Evolutionary conservation across 208 protist genomes (phyloP).

Genomic region (Leishmania martiniquensis): DNA sequence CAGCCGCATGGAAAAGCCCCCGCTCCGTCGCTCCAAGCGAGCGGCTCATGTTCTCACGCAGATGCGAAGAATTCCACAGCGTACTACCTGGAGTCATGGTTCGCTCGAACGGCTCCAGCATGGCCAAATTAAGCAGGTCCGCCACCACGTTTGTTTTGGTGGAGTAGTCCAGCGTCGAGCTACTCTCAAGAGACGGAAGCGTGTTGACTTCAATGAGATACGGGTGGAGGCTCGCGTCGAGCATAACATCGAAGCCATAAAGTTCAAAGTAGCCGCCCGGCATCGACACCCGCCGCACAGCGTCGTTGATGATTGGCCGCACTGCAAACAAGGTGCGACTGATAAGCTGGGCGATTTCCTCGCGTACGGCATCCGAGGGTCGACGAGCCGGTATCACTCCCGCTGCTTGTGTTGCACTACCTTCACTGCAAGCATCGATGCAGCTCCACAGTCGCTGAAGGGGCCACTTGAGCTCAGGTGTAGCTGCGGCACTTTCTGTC

Average conservation of each 20-base stretch:
- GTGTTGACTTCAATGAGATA: constrained; percentile 93
- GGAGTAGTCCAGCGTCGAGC: constrained; percentile 84
- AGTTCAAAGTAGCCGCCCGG: constrained; percentile 85
- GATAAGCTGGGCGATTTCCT: constrained; percentile 73
- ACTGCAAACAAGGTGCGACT: constrained; percentile 72
- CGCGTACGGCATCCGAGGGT: constrained; percentile 48
- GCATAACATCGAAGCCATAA: constrained; percentile 93
- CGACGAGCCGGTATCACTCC: not conserved
- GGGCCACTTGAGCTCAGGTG: constrained; percentile 71
- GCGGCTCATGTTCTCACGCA: constrained; percentile 10
- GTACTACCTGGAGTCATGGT: constrained; percentile 9
- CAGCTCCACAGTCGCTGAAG: constrained; percentile 65
- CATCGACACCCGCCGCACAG: constrained; percentile 24
- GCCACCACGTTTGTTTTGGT: constrained; percentile 90
- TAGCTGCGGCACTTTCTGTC: not conserved
- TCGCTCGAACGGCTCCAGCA: constrained; percentile 82
- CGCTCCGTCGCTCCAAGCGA: not conserved
- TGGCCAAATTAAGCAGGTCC: constrained; percentile 86
- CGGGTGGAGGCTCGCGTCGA: constrained; percentile 73
- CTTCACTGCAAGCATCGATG: constrained; percentile 33
- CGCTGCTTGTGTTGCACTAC: not conserved
- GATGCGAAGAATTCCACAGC: constrained; percentile 14
- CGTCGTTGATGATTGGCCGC: constrained; percentile 40
- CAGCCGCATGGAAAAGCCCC: constrained; percentile 7
- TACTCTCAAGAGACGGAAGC: constrained; percentile 90